Evolutionary conservation across 495 filamentous ascomycete species (phyloP).

Genomic region (Gamarada debralockiae): DNA sequence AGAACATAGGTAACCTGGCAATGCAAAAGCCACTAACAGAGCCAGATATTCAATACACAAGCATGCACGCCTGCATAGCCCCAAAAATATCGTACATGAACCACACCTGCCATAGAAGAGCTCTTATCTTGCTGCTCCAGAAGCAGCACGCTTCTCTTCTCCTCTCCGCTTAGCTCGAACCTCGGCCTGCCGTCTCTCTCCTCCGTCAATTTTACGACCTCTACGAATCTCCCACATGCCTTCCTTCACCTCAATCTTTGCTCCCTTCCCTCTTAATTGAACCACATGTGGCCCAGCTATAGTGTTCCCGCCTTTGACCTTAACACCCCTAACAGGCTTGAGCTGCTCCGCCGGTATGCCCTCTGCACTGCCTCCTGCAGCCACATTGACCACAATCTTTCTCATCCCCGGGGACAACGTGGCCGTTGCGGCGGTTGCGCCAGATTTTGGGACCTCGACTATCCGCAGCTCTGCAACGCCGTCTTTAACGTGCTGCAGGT

Average conservation of each 20-base stretch:
- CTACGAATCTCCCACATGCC: slow-evolving; percentile 83
- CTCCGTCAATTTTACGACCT: slow-evolving; percentile 92
- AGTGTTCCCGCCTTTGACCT: slow-evolving; percentile 56
- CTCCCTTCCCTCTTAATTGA: slow-evolving; percentile 59
- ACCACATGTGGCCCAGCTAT: slow-evolving; percentile 69
- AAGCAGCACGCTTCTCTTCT: slow-evolving; percentile 19
- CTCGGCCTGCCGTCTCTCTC: slow-evolving; percentile 84
- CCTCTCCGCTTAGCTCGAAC: slow-evolving; percentile 63
- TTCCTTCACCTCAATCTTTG: slow-evolving; percentile 65
- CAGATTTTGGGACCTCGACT: slow-evolving; percentile 48
- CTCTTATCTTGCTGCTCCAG: slow-evolving; percentile 4
- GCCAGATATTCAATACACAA: not conserved
- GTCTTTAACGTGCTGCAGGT: slow-evolving; percentile 66
- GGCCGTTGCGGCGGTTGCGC: slow-evolving; percentile 34
- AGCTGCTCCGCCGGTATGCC: slow-evolving; percentile 35
- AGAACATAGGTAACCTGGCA: not conserved
- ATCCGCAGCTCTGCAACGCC: slow-evolving; percentile 68
- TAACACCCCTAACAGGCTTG: slow-evolving; percentile 57
- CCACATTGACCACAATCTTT: slow-evolving; percentile 72
- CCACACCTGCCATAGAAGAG: not conserved
- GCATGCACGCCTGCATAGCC: slow-evolving; percentile 9
- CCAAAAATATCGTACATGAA: slow-evolving; percentile 15
- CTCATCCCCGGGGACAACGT: slow-evolving; percentile 47
- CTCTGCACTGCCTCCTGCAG: slow-evolving; percentile 44
- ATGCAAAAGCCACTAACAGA: not conserved